Evolutionary conservation across 2,329 filamentous ascomycete genomes (phyloP).

Genomic region (Penicillium sp.): DNA sequence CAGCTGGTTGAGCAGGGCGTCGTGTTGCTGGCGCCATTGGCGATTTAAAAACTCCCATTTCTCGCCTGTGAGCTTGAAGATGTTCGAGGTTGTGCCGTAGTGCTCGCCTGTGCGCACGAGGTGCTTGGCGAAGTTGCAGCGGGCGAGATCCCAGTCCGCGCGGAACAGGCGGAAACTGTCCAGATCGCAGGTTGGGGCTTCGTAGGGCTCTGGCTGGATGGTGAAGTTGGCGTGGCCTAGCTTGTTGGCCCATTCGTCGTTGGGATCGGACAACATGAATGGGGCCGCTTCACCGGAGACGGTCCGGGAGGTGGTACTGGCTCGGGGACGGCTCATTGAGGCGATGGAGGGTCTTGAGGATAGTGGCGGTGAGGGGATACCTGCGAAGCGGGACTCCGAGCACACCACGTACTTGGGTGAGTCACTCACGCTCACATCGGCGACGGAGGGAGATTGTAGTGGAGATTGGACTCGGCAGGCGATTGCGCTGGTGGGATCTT

Average conservation of each 20-base stretch:
- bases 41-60: constrained; percentile 85
- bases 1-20: constrained; percentile 60
- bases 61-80: constrained; percentile 78
- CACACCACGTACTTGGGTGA: constrained; percentile 46
- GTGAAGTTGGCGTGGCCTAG: constrained; percentile 93
- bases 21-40: constrained; percentile 71
- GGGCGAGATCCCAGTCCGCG: constrained; percentile 78
- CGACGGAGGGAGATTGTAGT: constrained; percentile 81
- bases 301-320: constrained; percentile 45
- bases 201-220: constrained; percentile 79
- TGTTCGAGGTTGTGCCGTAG: constrained; percentile 86
- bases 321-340: constrained; percentile 63
- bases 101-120: constrained; percentile 85
- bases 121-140: constrained; percentile 86
- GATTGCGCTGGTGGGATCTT: constrained; percentile 48
- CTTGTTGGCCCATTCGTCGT: constrained; percentile 80
- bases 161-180: constrained; percentile 66
- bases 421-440: constrained; percentile 56
- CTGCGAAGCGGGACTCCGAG: constrained; percentile 50
- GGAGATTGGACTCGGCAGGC: constrained; percentile 70
- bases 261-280: constrained; percentile 63
- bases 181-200: constrained; percentile 63
- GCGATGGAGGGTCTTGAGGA: constrained; percentile 75
- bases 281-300: constrained; percentile 53
- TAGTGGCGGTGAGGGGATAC: constrained; percentile 68